A percentile compares a stretch with the other conserved stretches of the same genome.
These are phyloP conservation scores for Starmerella powellii DNA, from an alignment of 805 yeast genomes.

Conservation along the genomic window DNA sequence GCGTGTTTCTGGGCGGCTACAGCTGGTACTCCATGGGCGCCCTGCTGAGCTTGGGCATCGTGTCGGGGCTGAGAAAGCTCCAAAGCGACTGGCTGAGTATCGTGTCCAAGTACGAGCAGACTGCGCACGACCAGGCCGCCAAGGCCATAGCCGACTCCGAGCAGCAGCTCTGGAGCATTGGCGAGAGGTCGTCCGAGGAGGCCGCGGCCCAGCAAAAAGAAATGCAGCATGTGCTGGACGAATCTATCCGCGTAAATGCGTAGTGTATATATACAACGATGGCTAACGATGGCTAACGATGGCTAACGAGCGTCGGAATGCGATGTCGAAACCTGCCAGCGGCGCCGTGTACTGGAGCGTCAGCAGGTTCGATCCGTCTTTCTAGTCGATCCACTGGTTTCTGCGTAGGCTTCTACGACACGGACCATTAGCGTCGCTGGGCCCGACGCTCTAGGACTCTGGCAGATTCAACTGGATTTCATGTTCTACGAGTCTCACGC, in stretches of 20 bases:
- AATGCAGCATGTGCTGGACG: constrained; percentile 2
- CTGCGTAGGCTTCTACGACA: too few relatives aligned
- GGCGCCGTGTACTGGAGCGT: too few relatives aligned
- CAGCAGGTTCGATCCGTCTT: too few relatives aligned
- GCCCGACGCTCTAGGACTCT: too few relatives aligned
- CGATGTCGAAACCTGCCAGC: too few relatives aligned
- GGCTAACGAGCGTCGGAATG: too few relatives aligned
- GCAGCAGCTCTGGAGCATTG: constrained; percentile 24
- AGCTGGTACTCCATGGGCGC: constrained; percentile 29
- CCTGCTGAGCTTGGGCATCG: constrained; percentile 29
- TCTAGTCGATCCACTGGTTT: too few relatives aligned
- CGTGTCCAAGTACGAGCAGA: constrained; percentile 19
- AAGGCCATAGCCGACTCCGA: constrained; percentile 25
- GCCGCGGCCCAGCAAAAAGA: constrained; percentile 1
- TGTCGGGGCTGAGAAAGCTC: constrained; percentile 29
- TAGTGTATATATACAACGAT: too few relatives aligned
- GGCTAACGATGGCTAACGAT: too few relatives aligned
- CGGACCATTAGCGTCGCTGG: too few relatives aligned
- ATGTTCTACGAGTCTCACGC: too few relatives aligned
- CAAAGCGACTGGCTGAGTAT: constrained; percentile 29
- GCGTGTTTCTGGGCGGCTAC: constrained; percentile 25
- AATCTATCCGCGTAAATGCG: constrained; percentile 2
- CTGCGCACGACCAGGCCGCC: constrained; percentile 23
- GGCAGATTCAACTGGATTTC: too few relatives aligned
- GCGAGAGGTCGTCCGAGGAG: constrained; percentile 22